Evolutionary conservation across 1,284 basidiomycete species (phyloP).

Genomic region (Apiotrichum montevideense): DNA sequence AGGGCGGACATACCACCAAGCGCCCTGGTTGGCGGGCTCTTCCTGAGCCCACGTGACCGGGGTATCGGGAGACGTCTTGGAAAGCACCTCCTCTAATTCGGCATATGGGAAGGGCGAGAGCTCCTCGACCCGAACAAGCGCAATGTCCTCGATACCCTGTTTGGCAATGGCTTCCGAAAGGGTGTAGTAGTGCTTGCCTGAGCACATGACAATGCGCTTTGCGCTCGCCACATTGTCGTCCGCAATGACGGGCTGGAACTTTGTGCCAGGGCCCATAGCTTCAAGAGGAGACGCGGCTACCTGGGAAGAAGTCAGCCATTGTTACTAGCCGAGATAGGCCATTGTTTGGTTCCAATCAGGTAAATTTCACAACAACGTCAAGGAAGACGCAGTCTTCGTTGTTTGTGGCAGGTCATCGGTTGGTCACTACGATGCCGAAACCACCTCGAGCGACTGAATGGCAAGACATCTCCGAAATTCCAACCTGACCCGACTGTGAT

Average conservation of each 20-base stretch:
- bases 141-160: conserved; percentile 53
- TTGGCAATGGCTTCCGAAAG: conserved; percentile 62
- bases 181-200: conserved; percentile 83
- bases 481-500: too few relatives aligned
- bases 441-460: too few relatives aligned
- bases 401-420: too few relatives aligned
- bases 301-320: conserved; percentile 47
- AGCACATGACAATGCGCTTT: conserved; percentile 49
- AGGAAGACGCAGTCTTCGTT: neutral
- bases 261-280: conserved; percentile 59
- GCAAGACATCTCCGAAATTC: too few relatives aligned
- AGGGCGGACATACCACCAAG: conserved; percentile 60
- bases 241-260: conserved; percentile 65
- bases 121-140: conserved; percentile 73
- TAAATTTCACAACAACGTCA: too few relatives aligned
- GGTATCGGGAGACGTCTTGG: conserved; percentile 49
- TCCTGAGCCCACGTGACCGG: conserved; percentile 69
- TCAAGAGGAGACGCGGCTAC: conserved; percentile 63
- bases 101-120: conserved; percentile 76
- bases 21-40: conserved; percentile 79
- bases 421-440: too few relatives aligned
- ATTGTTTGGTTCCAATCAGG: neutral
- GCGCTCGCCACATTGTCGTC: conserved; percentile 42
- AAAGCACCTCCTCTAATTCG: conserved; percentile 52
- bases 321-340: neutral